Conservation (phyloP, 2,329 filamentous ascomycete genomes). For the Fusarium sp. region DNA sequence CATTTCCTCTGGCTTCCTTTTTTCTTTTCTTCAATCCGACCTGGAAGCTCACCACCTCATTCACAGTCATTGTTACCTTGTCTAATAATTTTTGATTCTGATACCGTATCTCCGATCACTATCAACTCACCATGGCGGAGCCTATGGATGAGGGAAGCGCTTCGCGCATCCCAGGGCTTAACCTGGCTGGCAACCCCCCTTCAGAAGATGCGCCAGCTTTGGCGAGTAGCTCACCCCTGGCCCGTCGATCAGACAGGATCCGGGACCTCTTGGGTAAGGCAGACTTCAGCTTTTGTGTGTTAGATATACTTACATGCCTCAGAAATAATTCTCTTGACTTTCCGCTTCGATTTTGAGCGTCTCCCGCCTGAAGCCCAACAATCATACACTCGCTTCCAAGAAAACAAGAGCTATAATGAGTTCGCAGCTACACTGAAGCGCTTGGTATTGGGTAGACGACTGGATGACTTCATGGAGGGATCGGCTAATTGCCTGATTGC, state of each 20-base stretch:
- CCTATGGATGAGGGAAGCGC: not conserved
- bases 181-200: not conserved
- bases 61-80: not conserved
- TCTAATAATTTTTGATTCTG: not conserved
- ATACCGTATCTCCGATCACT: not conserved
- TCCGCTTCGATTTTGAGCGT: conserved; percentile 15
- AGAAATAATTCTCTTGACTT: conserved; percentile 23
- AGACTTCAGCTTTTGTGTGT: too few relatives aligned
- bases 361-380: conserved; percentile 26
- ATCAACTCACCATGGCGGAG: conserved; percentile 9
- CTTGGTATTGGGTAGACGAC: conserved; percentile 6
- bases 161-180: not conserved
- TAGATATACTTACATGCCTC: not conserved
- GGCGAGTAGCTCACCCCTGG: not conserved
- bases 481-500: conserved; percentile 7
- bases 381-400: conserved; percentile 15
- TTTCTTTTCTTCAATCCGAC: not conserved
- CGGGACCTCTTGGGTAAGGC: conserved; percentile 12
- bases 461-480: conserved; percentile 37
- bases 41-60: not conserved
- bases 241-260: conserved; percentile 5
- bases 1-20: not conserved
- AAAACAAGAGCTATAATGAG: not conserved
- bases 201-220: not conserved
- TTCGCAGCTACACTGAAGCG: conserved; percentile 26